Base-by-base conservation (phyloP, 2,329 filamentous ascomycete genomes). In the Microdochium trichocladiopsis region DNA sequence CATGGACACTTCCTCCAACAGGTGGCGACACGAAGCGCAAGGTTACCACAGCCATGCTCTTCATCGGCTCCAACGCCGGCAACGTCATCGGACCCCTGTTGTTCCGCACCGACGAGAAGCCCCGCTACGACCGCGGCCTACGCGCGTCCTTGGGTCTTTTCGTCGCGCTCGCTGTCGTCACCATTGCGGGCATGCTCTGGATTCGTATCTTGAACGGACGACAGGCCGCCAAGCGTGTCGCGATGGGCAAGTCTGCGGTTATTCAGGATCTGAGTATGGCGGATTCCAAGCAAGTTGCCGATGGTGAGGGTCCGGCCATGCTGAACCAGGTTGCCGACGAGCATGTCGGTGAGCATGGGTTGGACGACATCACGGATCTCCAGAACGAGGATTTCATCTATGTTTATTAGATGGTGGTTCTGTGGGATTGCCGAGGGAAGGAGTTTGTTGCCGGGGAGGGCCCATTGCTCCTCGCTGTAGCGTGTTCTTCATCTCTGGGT, bases 21-120 rank as follows among this genome's bases (percentile, higher is more conserved):
- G 84, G 79, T 0, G 84, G 85, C 1, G 83, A 88, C 60, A 88
- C 84, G 0, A 88, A 88, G 67, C 80, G 82, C 56, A 87, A 87
- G 60, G 77, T 79, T 9, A 84, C 79, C 0, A 86, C 83, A 0
- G 83, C 77, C 14, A 72, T 86, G 8, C 70, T 88, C 1, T 84
- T 88, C 59, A 75, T 88, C 48, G 82, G 83, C 3, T 79, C 83
- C 53, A 84, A 79, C 50, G 78, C 78, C 1, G 85, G 84, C 5
- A 88, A 88, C 57, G 80, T 87, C 31, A 70, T 87, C 22, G 84
- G 84, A 0, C 84, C 84, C 0, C 76, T 83, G 47, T 69, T 87
- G 0, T 88, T 85, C 63, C 83, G 77, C 3, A 78, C 80, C 0
- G 74, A 73, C 0, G 79, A 84, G 52, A 76, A 75, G 5, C 81